A percentile compares a stretch with the other conserved stretches of the same genome.
Conservation (phyloP, 495 filamentous ascomycete genomes). For the Cercophora newfieldiana region DNA sequence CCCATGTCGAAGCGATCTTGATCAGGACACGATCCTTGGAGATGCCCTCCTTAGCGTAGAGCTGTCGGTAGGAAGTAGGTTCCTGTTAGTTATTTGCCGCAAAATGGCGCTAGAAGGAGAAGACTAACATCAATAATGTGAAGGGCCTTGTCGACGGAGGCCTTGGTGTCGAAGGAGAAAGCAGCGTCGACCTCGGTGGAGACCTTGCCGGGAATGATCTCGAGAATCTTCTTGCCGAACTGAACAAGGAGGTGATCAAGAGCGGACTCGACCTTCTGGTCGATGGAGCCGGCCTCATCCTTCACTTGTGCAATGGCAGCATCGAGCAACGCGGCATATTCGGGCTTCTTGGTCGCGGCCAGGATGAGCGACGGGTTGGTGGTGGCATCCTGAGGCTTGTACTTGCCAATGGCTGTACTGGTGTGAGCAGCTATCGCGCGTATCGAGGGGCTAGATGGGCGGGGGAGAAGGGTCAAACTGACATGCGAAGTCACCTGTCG, state of each 20-base stretch:
- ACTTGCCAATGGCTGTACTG: conserved; percentile 86
- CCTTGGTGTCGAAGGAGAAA: conserved; percentile 94
- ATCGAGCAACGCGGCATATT: conserved; percentile 93
- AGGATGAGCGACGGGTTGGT: conserved; percentile 99
- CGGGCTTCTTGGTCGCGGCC: conserved; percentile 94
- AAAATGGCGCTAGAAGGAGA: background rate
- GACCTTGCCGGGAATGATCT: conserved; percentile 96
- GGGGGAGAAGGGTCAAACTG: conserved; percentile 40
- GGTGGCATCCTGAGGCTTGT: conserved; percentile 99
- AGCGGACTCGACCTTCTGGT: conserved; percentile 77
- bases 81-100: background rate
- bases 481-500: conserved; percentile 76
- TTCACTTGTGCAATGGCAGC: conserved; percentile 83
- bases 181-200: conserved; percentile 97
- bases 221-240: conserved; percentile 95
- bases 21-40: conserved; percentile 91
- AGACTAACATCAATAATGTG: conserved; percentile 86
- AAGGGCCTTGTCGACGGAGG: conserved; percentile 90
- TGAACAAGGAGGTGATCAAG: conserved; percentile 93
- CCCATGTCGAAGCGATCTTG: conserved; percentile 86
- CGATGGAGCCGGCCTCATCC: conserved; percentile 61
- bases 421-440: conserved; percentile 33
- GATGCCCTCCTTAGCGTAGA: conserved; percentile 90
- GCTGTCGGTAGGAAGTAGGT: conserved; percentile 47
- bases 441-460: conserved; percentile 20